phyloP scores from a whole-genome alignment of 768 basidiomycete species.

The Lepiota brunneoincarnata region DNA sequence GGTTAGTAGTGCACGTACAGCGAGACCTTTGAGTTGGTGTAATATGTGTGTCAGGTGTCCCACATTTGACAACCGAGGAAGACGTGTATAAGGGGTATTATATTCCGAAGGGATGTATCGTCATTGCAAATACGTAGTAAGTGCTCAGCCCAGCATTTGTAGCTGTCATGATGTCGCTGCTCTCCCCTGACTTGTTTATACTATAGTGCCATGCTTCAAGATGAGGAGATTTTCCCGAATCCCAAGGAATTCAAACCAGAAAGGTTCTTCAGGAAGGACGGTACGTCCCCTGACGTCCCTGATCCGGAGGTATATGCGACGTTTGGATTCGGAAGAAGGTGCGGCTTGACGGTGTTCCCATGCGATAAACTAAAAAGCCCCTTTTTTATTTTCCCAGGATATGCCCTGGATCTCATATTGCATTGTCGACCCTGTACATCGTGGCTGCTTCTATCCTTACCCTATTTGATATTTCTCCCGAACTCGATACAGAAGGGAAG shows the following conservation, averaged over 20 bases:
- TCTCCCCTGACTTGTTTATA: not conserved
- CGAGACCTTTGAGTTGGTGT: no score
- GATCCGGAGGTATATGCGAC: conserved; percentile 21
- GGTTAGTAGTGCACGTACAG: no score
- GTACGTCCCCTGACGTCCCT: conserved; percentile 18
- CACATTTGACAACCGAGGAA: not conserved
- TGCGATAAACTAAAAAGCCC: no score
- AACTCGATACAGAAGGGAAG: conserved; percentile 13
- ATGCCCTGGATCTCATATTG: conserved; percentile 12
- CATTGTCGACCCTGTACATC: conserved; percentile 13
- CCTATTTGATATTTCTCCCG: conserved; percentile 16
- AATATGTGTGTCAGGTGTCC: not conserved
- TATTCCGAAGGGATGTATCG: conserved; percentile 10
- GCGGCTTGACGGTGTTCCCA: not conserved
- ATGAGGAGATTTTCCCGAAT: conserved; percentile 9
- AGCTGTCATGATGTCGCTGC: not conserved
- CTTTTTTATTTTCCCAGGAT: not conserved
- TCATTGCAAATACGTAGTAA: conserved; percentile 8
- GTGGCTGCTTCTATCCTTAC: conserved; percentile 19
- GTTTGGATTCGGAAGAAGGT: conserved; percentile 32
- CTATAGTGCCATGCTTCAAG: conserved; percentile 14
- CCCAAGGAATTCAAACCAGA: conserved; percentile 13
- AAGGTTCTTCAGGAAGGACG: conserved; percentile 9
- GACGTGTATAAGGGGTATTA: conserved; percentile 11
- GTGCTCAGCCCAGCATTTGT: not conserved